These are phyloP conservation scores for Cyberlindnera mrakii DNA, from an alignment of 805 yeast species.

Conservation along the genomic window DNA sequence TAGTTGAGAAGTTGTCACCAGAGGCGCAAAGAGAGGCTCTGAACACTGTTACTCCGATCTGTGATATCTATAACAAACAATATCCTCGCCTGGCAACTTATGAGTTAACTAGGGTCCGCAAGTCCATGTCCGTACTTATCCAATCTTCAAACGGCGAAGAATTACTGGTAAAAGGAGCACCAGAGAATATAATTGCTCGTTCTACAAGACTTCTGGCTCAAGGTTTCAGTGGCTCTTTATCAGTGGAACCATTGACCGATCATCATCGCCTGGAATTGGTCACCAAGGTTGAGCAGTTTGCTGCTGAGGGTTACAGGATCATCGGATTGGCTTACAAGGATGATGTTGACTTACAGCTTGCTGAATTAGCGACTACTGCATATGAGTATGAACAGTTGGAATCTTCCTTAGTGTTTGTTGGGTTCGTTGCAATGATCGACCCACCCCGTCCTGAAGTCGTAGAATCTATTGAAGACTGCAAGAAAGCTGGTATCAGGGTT, in stretches of 20 bases:
- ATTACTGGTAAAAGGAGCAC: constrained; percentile 49
- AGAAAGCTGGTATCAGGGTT: constrained; percentile 37
- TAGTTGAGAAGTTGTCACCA: constrained; percentile 26
- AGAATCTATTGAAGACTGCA: constrained; percentile 29
- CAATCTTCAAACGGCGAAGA: constrained; percentile 20
- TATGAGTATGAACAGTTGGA: constrained; percentile 32
- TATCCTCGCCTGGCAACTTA: constrained; percentile 31
- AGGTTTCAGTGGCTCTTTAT: constrained; percentile 12
- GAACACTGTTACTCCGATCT: constrained; percentile 26
- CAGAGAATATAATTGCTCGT: constrained; percentile 40
- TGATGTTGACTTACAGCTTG: constrained; percentile 26
- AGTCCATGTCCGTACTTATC: constrained; percentile 48
- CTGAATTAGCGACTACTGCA: constrained; percentile 24
- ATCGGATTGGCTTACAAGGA: constrained; percentile 32
- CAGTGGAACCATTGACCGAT: constrained; percentile 24
- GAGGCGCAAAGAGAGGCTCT: constrained; percentile 23
- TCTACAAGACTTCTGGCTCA: constrained; percentile 34
- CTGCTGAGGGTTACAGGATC: constrained; percentile 26
- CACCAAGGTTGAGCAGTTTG: constrained; percentile 32
- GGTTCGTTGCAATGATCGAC: constrained; percentile 37
- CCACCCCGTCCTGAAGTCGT: constrained; percentile 38
- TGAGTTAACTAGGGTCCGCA: constrained; percentile 44
- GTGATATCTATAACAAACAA: constrained; percentile 19
- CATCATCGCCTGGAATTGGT: constrained; percentile 28
- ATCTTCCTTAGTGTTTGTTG: constrained; percentile 28